Evolutionary conservation across 306 rosid genomes (phyloP), one percentile per base, ranked within the genome.

Genomic region (Herpetospermum pedunculosum): DNA sequence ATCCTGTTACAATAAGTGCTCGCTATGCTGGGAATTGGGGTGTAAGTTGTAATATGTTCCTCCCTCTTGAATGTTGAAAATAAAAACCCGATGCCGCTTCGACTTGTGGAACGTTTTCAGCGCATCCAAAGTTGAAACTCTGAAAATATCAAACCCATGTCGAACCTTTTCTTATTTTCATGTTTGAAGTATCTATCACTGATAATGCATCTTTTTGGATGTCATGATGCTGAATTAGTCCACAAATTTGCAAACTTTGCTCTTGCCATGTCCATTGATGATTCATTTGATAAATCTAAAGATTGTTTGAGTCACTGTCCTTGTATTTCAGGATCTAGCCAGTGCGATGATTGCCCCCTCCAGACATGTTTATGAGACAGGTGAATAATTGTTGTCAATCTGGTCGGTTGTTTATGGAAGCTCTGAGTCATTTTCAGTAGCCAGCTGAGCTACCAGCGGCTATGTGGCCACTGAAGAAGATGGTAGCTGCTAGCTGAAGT

Each of bases 351-450:
- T 26, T 40, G 50, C n/a, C 16, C 10, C 32, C 3, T 64, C 32
- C 8, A 38, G 49, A 26, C 74, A 44, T 28, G 26, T 28, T 44
- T 28, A 14, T 4, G 8, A 68, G 73, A 68, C 73, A 43, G 74
- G 54, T 70, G 58, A 46, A 46, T 47, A 46, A 18, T 70, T 47
- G 58, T 10, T 46, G 73, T 69, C 73, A 25, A 69, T 43, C 25
- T 69, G 58, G 74, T 70, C 74, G 55, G 58, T 70, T 70, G 74
- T 70, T 70, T 9, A 18, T 16, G 72, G 55, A 44, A 44, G 73
- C 55, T 70, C 11, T 12, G 54, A 68, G 72, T 65, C 72, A 23
- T 25, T 19, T 64, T 65, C 50, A 40, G 50, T 65, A 50, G 50
- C 72, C 70, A 63, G 70, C 70, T 65, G 72, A 23, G 72, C 19